A percentile compares a stretch with the other conserved stretches of the same genome.
These are phyloP conservation scores for Barnettozyma hawaiiensis DNA, from an alignment of 1,139 yeast species.

Conservation along the genomic window DNA sequence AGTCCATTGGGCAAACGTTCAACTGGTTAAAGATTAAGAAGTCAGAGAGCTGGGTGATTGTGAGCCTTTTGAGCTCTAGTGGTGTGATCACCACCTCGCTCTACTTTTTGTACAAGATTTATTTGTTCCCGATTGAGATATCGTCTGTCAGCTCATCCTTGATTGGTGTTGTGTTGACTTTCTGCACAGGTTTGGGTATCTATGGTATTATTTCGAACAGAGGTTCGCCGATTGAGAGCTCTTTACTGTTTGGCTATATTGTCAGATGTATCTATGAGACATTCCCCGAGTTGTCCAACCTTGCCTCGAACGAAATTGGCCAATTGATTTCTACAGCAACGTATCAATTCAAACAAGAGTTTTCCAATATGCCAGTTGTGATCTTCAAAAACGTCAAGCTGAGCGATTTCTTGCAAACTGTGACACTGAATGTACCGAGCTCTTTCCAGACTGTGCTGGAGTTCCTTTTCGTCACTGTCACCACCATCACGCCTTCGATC, in stretches of 20 bases:
- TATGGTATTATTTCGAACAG: constrained; percentile 79
- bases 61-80: constrained; percentile 69
- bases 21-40: constrained; percentile 52
- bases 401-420: constrained; percentile 22
- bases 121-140: constrained; percentile 63
- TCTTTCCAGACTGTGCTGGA: constrained; percentile 64
- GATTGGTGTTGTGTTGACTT: constrained; percentile 77
- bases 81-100: constrained; percentile 69
- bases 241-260: constrained; percentile 80
- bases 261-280: constrained; percentile 90
- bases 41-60: constrained; percentile 75
- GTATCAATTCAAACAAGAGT: constrained; percentile 26
- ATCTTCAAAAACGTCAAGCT: constrained; percentile 20
- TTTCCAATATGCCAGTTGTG: constrained; percentile 19
- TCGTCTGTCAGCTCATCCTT: constrained; percentile 75
- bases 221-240: constrained; percentile 87
- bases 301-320: constrained; percentile 36
- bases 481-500: constrained; percentile 77
- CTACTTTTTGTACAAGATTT: constrained; percentile 77
- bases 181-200: constrained; percentile 67
- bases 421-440: constrained; percentile 42
- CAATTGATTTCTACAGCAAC: constrained; percentile 31
- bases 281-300: constrained; percentile 67
- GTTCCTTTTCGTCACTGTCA: constrained; percentile 60
- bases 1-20: constrained; percentile 81